Percentiles rank a stretch among this genome's conserved stretches.
These are phyloP conservation scores for Coniophora puteana DNA, from an alignment of 1,284 basidiomycete genomes.

Conservation along the genomic window DNA sequence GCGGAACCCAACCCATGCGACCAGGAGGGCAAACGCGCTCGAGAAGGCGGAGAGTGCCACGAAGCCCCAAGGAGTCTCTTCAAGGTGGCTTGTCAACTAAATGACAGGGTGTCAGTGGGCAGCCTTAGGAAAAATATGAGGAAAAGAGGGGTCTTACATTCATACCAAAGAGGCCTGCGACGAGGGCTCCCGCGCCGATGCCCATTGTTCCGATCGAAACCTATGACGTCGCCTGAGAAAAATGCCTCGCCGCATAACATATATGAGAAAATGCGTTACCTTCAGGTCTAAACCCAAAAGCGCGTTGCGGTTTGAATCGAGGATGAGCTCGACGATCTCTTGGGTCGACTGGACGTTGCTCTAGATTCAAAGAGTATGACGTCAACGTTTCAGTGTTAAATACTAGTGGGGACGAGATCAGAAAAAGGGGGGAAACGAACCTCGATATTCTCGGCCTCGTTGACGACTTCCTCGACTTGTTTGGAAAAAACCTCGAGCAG, in stretches of 20 bases:
- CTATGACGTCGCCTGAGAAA: conserved; percentile 30
- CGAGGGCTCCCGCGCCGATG: conserved; percentile 86
- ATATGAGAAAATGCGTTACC: conserved; percentile 35
- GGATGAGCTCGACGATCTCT: conserved; percentile 95
- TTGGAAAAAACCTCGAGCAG: conserved; percentile 93
- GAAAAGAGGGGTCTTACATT: conserved; percentile 62
- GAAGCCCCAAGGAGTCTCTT: conserved; percentile 68
- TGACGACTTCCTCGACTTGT: conserved; percentile 94
- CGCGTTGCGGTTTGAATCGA: conserved; percentile 95
- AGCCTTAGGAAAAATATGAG: conserved; percentile 10
- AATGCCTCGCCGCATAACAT: conserved; percentile 5
- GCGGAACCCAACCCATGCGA: conserved; percentile 59
- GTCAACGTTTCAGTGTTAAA: conserved; percentile 5
- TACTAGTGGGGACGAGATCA: neutral
- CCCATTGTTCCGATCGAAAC: conserved; percentile 95
- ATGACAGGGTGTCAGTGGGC: conserved; percentile 4
- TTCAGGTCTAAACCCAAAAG: conserved; percentile 90
- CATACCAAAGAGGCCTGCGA: conserved; percentile 95
- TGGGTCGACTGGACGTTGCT: conserved; percentile 93
- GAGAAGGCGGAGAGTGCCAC: conserved; percentile 56
- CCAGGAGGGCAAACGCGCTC: conserved; percentile 47
- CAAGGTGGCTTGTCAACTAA: conserved; percentile 63
- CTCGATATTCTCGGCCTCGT: conserved; percentile 86
- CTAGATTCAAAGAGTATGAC: conserved; percentile 45
- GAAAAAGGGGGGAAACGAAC: too few species aligned